Evolutionary conservation across 768 basidiomycete species (phyloP), one percentile per base, ranked within the genome.

Genomic region (Termitomyces sp.): DNA sequence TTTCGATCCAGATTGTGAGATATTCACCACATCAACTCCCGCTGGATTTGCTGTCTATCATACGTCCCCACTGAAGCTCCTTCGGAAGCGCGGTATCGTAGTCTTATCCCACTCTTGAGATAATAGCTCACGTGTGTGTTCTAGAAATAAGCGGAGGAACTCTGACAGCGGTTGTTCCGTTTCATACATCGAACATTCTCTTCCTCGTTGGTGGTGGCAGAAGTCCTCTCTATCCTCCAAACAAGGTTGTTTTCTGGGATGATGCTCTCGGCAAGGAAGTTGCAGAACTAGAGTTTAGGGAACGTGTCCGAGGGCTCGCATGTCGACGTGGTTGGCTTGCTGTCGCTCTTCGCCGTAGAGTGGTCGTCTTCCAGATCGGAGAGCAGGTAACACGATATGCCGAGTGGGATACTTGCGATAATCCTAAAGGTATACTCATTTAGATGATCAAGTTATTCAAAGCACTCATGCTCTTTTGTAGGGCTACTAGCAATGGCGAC

Each of bases 201-300:
- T 93, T 94, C 71, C 84, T 95, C 48, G 77, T 94, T 55, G 93
- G 93, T 50, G 93, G 93, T 46, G 92, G 93, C 40, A 81, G 86
- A 55, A 93, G 90, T 69, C 93, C 93, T 32, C 81, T 88, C 10
- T 95, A 94, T 72, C 90, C 94, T 30, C 90, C 88, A 30, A 95
- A 95, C 73, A 95, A 96, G 74, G 90, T 94, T 54, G 79, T 95
- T 62, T 70, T 96, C 54, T 95, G 92, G 92, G 89, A 95, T 70
- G 92, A 92, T 72, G 80, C 79, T 3, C 72, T 81, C 3, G 83
- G 83, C n/a, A 74, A 76, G 59, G 90, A 94, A 68, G 88, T 92
- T 50, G 91, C 90, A 38, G 92, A 94, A 69, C 79, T 95, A 58
- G 92, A 94, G 72, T 95, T 96, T 67, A 79, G 89, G 65, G 93